These are phyloP conservation scores for Rhynchospora pubera DNA, from an alignment of 176 grass and related monocot species.

Conservation along the genomic window DNA sequence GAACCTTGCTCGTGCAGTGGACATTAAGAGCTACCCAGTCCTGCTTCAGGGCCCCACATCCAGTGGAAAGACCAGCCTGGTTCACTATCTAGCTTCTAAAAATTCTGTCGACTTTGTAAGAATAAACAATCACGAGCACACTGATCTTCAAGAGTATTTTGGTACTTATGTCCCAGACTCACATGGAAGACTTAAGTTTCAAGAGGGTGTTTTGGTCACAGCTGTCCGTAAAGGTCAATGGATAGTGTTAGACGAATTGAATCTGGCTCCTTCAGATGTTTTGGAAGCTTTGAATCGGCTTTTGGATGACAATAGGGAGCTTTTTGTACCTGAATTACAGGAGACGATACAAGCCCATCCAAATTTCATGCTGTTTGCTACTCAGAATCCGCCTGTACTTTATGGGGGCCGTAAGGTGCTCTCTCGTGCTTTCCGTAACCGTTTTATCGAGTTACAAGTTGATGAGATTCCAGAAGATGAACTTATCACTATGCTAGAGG, in stretches of 20 bases:
- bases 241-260: constrained; percentile 98
- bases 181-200: constrained; percentile 71
- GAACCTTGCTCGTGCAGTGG: constrained; percentile 81
- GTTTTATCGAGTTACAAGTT: constrained; percentile 90
- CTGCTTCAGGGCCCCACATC: constrained; percentile 93
- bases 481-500: constrained; percentile 52
- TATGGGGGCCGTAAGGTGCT: constrained; percentile 91
- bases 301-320: constrained; percentile 94
- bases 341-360: constrained; percentile 82
- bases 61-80: constrained; percentile 93
- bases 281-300: constrained; percentile 91
- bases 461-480: constrained; percentile 95
- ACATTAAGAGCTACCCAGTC: constrained; percentile 80
- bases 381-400: constrained; percentile 85
- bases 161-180: constrained; percentile 71
- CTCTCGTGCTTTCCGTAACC: constrained; percentile 90
- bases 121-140: constrained; percentile 99
- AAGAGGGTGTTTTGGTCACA: constrained; percentile 89
- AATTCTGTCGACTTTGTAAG: no score
- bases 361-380: constrained; percentile 95
- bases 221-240: constrained; percentile 87
- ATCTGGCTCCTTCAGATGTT: constrained; percentile 97
- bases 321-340: constrained; percentile 90
- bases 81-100: constrained; percentile 61
- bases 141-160: constrained; percentile 98